A percentile compares a stretch with the other conserved stretches of the same genome.
These are phyloP conservation scores for Huntiella moniliformis DNA, from an alignment of 2,329 filamentous ascomycete genomes.

Conservation along the genomic window DNA sequence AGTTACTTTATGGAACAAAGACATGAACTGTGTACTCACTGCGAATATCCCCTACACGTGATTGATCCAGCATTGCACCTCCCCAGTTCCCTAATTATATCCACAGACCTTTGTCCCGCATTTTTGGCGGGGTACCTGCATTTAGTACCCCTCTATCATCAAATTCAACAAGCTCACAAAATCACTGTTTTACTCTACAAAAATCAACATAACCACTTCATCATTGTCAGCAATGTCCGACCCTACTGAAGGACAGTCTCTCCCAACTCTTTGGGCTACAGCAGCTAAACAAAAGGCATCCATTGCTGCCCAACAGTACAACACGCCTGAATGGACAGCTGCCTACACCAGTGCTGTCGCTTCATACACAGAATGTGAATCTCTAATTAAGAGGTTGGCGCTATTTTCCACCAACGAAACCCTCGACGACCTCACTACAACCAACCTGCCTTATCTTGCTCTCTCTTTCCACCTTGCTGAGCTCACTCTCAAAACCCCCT, in stretches of 20 bases:
- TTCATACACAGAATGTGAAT: constrained; percentile 54
- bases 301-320: constrained; percentile 47
- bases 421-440: constrained; percentile 68
- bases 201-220: too few relatives aligned
- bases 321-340: constrained; percentile 45
- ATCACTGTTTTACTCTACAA: neutral
- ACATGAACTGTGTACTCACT: too few relatives aligned
- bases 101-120: neutral
- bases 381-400: constrained; percentile 49
- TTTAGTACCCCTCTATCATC: neutral
- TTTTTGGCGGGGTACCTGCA: constrained; percentile 8
- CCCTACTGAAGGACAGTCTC: constrained; percentile 25
- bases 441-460: constrained; percentile 70
- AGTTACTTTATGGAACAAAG: too few relatives aligned
- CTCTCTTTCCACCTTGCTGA: constrained; percentile 66
- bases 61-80: too few relatives aligned
- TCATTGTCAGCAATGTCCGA: constrained; percentile 3
- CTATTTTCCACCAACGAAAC: constrained; percentile 85
- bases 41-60: too few relatives aligned
- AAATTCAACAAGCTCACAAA: neutral
- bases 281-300: constrained; percentile 32
- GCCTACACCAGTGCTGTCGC: constrained; percentile 48
- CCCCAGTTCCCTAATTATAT: too few relatives aligned
- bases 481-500: constrained; percentile 49
- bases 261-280: constrained; percentile 29